phyloP scores from a whole-genome alignment of 1,284 basidiomycete genomes.

The Ustilago tritici region DNA sequence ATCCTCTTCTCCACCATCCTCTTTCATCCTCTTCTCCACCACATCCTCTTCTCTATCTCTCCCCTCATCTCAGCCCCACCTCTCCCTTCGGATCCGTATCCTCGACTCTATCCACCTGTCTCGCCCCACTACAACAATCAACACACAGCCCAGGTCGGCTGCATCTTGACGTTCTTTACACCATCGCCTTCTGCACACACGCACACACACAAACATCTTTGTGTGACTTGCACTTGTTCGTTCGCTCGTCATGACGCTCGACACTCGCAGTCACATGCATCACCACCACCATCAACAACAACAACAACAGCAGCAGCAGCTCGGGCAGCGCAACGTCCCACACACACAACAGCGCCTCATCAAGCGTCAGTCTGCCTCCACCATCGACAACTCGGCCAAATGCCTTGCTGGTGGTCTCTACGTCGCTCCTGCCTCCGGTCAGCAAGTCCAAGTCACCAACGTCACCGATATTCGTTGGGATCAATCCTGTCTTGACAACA shows the following conservation, averaged over 20 bases:
- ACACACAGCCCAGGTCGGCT: constrained; percentile 33
- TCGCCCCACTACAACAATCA: not conserved
- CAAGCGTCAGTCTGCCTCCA: constrained; percentile 45
- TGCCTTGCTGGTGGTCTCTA: constrained; percentile 62
- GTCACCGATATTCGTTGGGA: constrained; percentile 58
- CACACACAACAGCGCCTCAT: constrained; percentile 30
- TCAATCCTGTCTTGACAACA: constrained; percentile 49
- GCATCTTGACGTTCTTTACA: constrained; percentile 28
- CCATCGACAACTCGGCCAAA: constrained; percentile 49
- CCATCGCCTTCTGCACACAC: constrained; percentile 6
- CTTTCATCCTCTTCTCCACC: constrained; percentile 11
- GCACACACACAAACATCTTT: constrained; percentile 2
- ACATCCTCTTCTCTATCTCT: constrained; percentile 10
- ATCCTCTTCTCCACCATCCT: constrained; percentile 19
- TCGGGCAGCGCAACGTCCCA: constrained; percentile 40
- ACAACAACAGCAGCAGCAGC: not conserved
- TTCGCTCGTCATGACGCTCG: constrained; percentile 47
- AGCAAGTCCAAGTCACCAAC: constrained; percentile 47
- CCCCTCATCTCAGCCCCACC: not conserved
- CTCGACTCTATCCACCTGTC: not conserved
- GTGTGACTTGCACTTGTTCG: not conserved
- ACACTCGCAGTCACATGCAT: constrained; percentile 38
- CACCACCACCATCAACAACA: constrained; percentile 36
- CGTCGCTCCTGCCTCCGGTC: constrained; percentile 35
- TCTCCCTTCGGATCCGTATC: not conserved